Evolutionary conservation across 2,329 filamentous ascomycete genomes (phyloP), one percentile per base, ranked within the genome.

Genomic region (Parascedosporium putredinis): DNA sequence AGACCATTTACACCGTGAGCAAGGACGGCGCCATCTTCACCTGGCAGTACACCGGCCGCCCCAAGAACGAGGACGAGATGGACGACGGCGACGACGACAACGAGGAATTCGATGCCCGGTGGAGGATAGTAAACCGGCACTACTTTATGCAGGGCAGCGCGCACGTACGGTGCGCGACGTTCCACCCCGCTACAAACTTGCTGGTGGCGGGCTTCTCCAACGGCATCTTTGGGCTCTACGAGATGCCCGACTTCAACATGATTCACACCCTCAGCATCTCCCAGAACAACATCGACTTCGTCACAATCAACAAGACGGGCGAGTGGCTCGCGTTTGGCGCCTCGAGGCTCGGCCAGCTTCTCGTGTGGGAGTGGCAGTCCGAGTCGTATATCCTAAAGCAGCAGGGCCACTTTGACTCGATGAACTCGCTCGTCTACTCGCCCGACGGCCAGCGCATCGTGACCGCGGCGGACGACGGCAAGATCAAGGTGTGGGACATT

Each of bases 351-450:
- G 94, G 94, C 1, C 93, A 98, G 63, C 74, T 98, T n/a, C 71
- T 98, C 3, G 93, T 98, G 3, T 98, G 93, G 93, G 93, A 98
- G 65, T 98, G 94, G 90, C 91, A 97, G 63, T 98, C 93, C 0
- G 94, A 98, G 66, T 97, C 91, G 5, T 98, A 98, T 65, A 94
- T 98, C 52, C 73, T 98, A 45, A 98, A 98, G 68, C 93, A 98
- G 62, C 93, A 97, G 66, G 93, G 91, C 0, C 93, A 98, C 67
- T 90, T 95, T 56, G 93, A 98, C 64, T 86, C 88, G 2, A 90
- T 97, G 79, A 97, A 97, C 65, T 79, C 89, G 1, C 74, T 98
- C 3, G 84, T 86, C 7, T 98, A 97, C 67, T 91, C 93, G 4
- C 90, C 93, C 0, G 91, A 96, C 60, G 91, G 93, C 4, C 88